Base-by-base conservation (phyloP, 495 filamentous ascomycete genomes). In the Podospora tetraspora region DNA sequence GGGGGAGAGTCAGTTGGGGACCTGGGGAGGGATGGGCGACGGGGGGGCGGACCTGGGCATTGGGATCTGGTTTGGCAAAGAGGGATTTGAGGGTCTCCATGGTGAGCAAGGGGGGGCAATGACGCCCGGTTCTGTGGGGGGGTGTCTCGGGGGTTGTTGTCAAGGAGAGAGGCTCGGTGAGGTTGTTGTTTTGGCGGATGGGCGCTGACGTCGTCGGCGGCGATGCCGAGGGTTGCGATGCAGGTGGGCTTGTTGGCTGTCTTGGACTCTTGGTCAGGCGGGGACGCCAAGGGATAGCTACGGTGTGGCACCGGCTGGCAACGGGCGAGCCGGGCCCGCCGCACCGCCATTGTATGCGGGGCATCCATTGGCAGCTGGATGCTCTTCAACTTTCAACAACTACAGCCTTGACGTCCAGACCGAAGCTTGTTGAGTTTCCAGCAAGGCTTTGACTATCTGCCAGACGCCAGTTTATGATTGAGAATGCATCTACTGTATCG, bases 21-120 rank as follows among this genome's bases (percentile, higher is more conserved):
- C 16, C 23, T 25, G 60, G 29, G 23, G 37, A 22, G 69, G 29
- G 60, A 25, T 37, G 25, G 1, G 62, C 24, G 25, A 43, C 21
- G 27, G 22, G 70, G 23, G 30, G 23, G 24, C 57, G 30, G 59
- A 96, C 94, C 84, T 99, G 95, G 37, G 87, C 90, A 78, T 94
- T 88, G 59, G 95, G 96, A 79, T 95, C 92, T 24, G 96, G 95
- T 77, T 92, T 94, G 79, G 87, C 94, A 82, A 98, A 95, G 74
- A 97, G 87, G 56, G 89, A 83, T 77, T 89, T 92, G 78, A 98
- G 79, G 29, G 92, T 84, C 81, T 98, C 91, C 95, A 99, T 99
- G 72, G 71, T 80, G 29, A 66, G 19, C 3, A 12, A 59, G 13
- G 37, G 61, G 6, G 29, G 32, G 58, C n/a, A 32, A 19, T n/a